Evolutionary conservation across 148 eudicot genomes (phyloP).

Genomic region (Tetragonia tetragonoides): DNA sequence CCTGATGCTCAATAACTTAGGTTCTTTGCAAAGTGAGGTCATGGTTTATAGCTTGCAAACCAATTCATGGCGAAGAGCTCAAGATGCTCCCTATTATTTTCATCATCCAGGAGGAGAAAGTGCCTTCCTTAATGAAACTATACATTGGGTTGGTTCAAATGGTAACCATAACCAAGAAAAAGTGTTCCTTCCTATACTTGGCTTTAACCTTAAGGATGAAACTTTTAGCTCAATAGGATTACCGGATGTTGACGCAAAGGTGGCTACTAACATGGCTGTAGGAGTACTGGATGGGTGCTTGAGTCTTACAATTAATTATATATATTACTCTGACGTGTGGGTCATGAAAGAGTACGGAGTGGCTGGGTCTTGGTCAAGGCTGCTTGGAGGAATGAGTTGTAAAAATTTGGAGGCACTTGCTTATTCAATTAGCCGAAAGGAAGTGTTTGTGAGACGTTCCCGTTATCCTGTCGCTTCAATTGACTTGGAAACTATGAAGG

Average conservation of each 20-base stretch:
- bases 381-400: background rate
- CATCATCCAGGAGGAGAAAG: background rate
- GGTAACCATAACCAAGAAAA: background rate
- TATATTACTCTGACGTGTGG: background rate
- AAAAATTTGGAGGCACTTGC: background rate
- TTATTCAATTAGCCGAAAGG: background rate
- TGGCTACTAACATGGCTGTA: background rate
- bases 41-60: background rate
- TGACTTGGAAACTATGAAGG: background rate
- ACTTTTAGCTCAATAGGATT: background rate
- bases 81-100: background rate
- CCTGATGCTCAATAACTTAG: background rate
- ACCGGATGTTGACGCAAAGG: background rate
- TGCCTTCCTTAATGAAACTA: background rate
- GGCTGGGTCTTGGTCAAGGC: background rate
- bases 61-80: background rate
- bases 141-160: no score
- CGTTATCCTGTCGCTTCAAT: background rate
- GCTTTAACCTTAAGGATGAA: background rate
- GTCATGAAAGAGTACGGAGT: background rate
- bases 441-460: background rate
- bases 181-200: background rate
- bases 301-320: background rate
- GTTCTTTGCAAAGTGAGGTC: background rate
- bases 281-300: background rate